Evolutionary conservation across 768 basidiomycete species (phyloP), one percentile per base, ranked within the genome.

Genomic region (Cystofilobasidium bisporidii): DNA sequence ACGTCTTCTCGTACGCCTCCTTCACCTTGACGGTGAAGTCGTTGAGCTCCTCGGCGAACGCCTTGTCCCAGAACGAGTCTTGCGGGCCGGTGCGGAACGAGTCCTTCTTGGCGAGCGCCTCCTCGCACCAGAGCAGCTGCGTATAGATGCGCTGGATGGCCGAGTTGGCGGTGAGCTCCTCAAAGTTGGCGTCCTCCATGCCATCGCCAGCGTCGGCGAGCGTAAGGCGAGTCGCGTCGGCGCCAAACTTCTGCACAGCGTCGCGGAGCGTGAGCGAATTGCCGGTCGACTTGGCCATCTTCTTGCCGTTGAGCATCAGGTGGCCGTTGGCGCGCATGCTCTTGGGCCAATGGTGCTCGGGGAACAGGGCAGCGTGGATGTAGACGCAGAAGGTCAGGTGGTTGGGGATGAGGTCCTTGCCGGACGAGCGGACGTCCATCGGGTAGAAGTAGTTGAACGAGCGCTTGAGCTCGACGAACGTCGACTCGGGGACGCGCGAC

Each of bases 401-500:
- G 78, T 99, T 99, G 45, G 87, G 88, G 69, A 99, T 87, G 69
- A 99, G 82, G 74, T 99, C 96, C 78, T 98, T 98, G 64, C 89
- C 96, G 17, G 96, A 99, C 18, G 96, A 97, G 58, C 96, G 89
- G 73, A 99, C 84, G 79, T 98, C 91, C 81, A 97, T 87, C 63
- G 96, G 94, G 78, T 99, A 99, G 81, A 94, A 98, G 81, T 97
- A 99, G 38, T 87, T 80, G 82, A 87, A 98, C 77, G 91, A 87
- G 77, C 88, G 87, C 76, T 88, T 92, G 78, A 98, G 82, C 20
- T 82, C 81, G 75, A 92, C 87, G 38, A 85, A 88, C 73, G 89
- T 90, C 74, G 89, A 88, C 71, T 81, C 82, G 2, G 85, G 78
- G 53, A 96, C 76, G 8, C 87, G 82, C 0, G 87, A 79, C 22